Base-by-base conservation (phyloP, 75 land plant genomes). In the Selaginella tamariscina region DNA sequence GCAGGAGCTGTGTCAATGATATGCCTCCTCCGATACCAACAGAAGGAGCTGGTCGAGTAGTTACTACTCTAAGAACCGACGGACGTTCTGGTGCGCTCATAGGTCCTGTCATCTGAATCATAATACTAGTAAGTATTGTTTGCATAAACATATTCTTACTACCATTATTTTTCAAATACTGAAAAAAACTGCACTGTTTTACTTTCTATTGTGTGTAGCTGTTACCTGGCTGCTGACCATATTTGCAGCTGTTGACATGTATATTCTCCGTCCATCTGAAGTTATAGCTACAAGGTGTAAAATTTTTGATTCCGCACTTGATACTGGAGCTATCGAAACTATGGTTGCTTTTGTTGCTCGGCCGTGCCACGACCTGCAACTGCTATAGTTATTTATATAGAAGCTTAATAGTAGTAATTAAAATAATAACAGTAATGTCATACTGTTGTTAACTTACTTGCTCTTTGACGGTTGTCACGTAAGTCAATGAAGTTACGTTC, bases 191-290 rank as follows among this genome's bases (percentile, higher is more conserved):
- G n/a, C n/a, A n/a, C n/a, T n/a, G n/a, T n/a, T n/a, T n/a, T n/a
- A n/a, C n/a, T n/a, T n/a, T n/a, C n/a, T n/a, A n/a, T n/a, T n/a
- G n/a, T n/a, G n/a, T n/a, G n/a, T n/a, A n/a, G n/a, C n/a, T n/a
- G n/a, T n/a, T n/a, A 15, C 49, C 49, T 39, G 49, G 49, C 71
- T 81, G 23, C 71, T 32, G 33, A 88, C 92, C 31, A 76, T 79
- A 30, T 86, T 74, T 62, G 91, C 54, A 56, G 84, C 33, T 27
- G 99, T 91, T 20, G 97, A 78, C 33, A 91, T 73, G 68, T 91
- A 95, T 81, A 95, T 76, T 67, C 97, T 86, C 29, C 89, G 85
- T 2, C 99, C 99, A 80, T 95, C 99, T n/a, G 99, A 95, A 56
- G 85, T 75, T 72, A 87, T 82, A 65, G 92, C 97, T 60, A 95